Percentiles rank a stretch among this genome's conserved stretches.
Conservation (phyloP, 352 stramenopile species). For the Phytophthora parvispora region DNA sequence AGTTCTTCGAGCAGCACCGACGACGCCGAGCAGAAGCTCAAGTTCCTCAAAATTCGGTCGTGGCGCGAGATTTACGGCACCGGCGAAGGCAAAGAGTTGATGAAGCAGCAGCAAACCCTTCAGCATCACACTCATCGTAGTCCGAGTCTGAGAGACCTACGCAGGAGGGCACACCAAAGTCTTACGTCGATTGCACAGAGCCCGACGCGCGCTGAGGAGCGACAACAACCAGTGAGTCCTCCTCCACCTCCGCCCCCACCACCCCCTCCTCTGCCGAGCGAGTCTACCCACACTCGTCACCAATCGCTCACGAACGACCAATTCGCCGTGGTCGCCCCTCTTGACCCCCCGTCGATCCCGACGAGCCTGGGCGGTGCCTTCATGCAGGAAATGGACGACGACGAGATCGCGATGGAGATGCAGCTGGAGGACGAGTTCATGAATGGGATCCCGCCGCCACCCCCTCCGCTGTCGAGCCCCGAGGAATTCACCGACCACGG, state of each 20-base stretch:
- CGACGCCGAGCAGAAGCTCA: conserved; percentile 39
- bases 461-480: conserved; percentile 16
- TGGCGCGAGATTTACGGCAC: conserved; percentile 75
- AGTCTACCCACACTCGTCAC: background rate
- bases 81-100: conserved; percentile 66
- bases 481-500: conserved; percentile 60
- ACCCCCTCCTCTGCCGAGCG: conserved; percentile 10
- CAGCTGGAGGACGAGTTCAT: conserved; percentile 26
- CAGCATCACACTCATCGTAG: conserved; percentile 20
- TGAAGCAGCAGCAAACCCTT: conserved; percentile 19
- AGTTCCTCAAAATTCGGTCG: conserved; percentile 69
- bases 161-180: conserved; percentile 33
- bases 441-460: conserved; percentile 21
- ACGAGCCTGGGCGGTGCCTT: conserved; percentile 49
- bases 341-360: conserved; percentile 12
- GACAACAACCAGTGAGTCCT: conserved; percentile 1
- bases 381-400: conserved; percentile 76
- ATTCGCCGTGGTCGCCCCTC: background rate
- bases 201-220: conserved; percentile 11
- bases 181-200: conserved; percentile 26
- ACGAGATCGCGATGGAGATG: conserved; percentile 45
- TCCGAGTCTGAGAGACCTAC: conserved; percentile 30
- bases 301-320: conserved; percentile 19
- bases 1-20: conserved; percentile 27
- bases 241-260: conserved; percentile 9